phyloP scores from a whole-genome alignment of 2,329 filamentous ascomycete genomes.

The Chrysosporium queenslandicum region DNA sequence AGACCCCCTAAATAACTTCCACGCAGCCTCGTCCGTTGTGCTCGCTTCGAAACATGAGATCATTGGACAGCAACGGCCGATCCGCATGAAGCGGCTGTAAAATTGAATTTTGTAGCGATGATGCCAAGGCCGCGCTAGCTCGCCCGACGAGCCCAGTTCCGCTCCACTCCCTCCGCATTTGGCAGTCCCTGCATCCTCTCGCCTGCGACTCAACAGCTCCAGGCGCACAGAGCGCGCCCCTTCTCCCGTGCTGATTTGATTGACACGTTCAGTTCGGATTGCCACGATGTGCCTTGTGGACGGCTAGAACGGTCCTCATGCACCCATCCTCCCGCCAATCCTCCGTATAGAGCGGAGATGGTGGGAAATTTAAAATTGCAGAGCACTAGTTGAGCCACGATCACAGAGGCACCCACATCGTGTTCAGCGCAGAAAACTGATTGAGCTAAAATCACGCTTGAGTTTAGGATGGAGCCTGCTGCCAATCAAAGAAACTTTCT shows the following conservation, averaged over 20 bases:
- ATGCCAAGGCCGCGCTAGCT: background rate
- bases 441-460: background rate
- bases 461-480: background rate
- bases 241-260: too few species aligned
- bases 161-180: background rate
- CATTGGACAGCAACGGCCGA: background rate
- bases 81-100: background rate
- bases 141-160: background rate
- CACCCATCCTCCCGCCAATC: too few species aligned
- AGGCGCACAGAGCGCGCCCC: background rate
- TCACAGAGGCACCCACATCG: background rate
- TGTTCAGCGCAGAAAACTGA: background rate
- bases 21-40: background rate
- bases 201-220: background rate
- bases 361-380: background rate
- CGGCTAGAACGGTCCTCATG: too few species aligned
- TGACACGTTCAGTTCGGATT: background rate
- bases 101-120: background rate
- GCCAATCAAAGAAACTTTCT: constrained; percentile 5
- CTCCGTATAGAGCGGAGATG: too few species aligned
- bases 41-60: background rate
- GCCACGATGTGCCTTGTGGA: too few species aligned
- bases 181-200: too few species aligned
- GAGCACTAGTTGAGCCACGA: background rate
- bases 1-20: too few species aligned